Evolutionary conservation across 164 flowering plant genomes (phyloP).

Genomic region (Chloranthus sessilifolius): DNA sequence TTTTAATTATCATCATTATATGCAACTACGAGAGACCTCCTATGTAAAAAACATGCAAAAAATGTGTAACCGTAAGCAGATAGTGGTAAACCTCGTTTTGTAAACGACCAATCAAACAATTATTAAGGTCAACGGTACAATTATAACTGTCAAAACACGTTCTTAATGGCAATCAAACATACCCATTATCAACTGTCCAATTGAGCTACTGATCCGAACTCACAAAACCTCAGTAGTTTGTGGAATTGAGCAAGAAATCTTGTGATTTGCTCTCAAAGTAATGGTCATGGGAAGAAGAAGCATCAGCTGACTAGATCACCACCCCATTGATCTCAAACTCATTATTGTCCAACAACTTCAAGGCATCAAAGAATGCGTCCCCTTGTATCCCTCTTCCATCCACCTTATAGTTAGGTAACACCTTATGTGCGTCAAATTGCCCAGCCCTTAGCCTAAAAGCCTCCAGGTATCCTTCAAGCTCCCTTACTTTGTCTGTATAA

Average conservation of each 20-base stretch:
- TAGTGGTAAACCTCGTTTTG: too few relatives aligned
- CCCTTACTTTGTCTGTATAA: constrained; percentile 49
- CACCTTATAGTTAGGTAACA: constrained; percentile 55
- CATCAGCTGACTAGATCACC: constrained; percentile 73
- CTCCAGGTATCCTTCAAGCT: constrained; percentile 28
- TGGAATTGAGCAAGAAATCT: constrained; percentile 52
- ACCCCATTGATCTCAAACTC: constrained; percentile 50
- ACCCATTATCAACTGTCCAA: too few relatives aligned
- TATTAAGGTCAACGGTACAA: too few relatives aligned
- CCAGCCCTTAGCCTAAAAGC: constrained; percentile 29
- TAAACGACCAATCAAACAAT: too few relatives aligned
- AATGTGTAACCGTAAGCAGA: too few relatives aligned
- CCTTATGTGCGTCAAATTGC: constrained; percentile 27
- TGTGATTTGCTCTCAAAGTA: constrained; percentile 52
- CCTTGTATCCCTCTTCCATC: constrained; percentile 76
- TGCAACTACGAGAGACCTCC: too few relatives aligned
- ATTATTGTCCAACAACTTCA: constrained; percentile 36
- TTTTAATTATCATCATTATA: too few relatives aligned
- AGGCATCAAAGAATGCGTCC: constrained; percentile 52
- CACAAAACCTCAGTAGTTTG: constrained; percentile 13
- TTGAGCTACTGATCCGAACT: too few relatives aligned
- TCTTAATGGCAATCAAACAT: too few relatives aligned
- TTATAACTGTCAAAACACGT: too few relatives aligned
- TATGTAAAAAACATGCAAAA: too few relatives aligned
- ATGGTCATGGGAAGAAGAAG: constrained; percentile 32